Percentiles rank a stretch among this genome's conserved stretches.
Evolutionary conservation across 371 early-diverging fungal genomes (phyloP).

Genomic region (Haplosporangium sp.): DNA sequence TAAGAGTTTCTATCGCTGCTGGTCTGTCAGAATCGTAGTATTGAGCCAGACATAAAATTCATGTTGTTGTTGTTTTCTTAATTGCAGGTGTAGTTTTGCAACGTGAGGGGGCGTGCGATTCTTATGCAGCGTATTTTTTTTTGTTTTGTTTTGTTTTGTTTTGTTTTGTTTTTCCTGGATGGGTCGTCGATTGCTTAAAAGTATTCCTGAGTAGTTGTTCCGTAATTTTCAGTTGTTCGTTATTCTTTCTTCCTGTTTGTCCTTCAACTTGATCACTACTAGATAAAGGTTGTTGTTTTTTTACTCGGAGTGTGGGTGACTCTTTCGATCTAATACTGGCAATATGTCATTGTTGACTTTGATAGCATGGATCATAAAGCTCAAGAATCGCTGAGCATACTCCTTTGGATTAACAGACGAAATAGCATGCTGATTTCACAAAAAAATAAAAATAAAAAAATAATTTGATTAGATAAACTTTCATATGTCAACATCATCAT

Average conservation of each 20-base stretch:
- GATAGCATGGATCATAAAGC: conserved; percentile 74
- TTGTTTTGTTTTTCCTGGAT: neutral
- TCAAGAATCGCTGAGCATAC: conserved; percentile 89
- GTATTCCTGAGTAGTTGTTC: neutral
- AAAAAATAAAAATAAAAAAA: neutral
- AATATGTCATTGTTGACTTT: conserved; percentile 49
- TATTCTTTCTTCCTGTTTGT: neutral
- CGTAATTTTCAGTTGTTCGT: neutral
- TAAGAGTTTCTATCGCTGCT: too few relatives aligned
- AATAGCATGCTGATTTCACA: conserved; percentile 66
- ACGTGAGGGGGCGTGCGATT: neutral
- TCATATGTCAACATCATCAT: too few relatives aligned
- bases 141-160: too few relatives aligned
- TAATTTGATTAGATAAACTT: neutral
- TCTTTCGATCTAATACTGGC: conserved; percentile 25
- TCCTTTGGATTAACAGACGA: conserved; percentile 88
- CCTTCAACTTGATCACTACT: neutral
- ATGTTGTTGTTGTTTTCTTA: neutral
- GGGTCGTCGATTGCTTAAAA: neutral
- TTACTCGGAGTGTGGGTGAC: conserved; percentile 55
- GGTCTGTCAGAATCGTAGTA: too few relatives aligned
- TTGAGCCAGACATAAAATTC: too few relatives aligned
- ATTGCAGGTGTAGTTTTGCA: conserved; percentile 11
- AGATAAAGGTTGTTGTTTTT: neutral
- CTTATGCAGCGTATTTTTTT: neutral